phyloP scores from a whole-genome alignment of 768 basidiomycete species.

The Tremella fuciformis region DNA sequence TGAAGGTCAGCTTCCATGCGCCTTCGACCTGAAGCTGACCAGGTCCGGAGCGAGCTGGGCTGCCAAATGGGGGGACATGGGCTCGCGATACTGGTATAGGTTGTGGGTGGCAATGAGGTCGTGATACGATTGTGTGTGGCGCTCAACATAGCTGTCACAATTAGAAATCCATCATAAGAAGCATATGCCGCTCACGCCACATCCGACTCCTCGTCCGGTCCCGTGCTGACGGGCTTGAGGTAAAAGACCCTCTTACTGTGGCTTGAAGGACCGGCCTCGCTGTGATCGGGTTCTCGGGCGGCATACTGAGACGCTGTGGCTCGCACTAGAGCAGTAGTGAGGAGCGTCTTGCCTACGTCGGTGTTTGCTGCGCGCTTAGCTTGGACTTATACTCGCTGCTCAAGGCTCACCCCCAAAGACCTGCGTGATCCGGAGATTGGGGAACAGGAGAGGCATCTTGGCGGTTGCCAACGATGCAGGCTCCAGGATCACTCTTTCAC shows the following conservation, averaged over 20 bases:
- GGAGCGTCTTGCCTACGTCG: conserved; percentile 89
- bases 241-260: conserved; percentile 49
- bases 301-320: conserved; percentile 61
- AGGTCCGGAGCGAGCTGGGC: conserved; percentile 55
- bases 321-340: conserved; percentile 77
- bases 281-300: conserved; percentile 33
- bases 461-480: background rate
- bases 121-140: conserved; percentile 46
- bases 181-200: conserved; percentile 59
- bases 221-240: conserved; percentile 87
- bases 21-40: conserved; percentile 20
- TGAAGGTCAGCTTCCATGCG: conserved; percentile 14
- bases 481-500: no score
- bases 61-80: conserved; percentile 91
- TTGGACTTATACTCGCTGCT: background rate
- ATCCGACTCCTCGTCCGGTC: conserved; percentile 74
- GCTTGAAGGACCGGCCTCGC: conserved; percentile 54
- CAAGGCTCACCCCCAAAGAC: conserved; percentile 64
- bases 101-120: conserved; percentile 62
- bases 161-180: background rate
- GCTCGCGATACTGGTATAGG: conserved; percentile 78
- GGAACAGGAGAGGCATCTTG: conserved; percentile 76
- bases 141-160: conserved; percentile 67
- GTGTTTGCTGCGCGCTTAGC: conserved; percentile 67
- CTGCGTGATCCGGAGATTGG: conserved; percentile 79